These are phyloP conservation scores for Takakia lepidozioides DNA, from an alignment of 225 moss, liverwort and hornwort species.

Conservation along the genomic window DNA sequence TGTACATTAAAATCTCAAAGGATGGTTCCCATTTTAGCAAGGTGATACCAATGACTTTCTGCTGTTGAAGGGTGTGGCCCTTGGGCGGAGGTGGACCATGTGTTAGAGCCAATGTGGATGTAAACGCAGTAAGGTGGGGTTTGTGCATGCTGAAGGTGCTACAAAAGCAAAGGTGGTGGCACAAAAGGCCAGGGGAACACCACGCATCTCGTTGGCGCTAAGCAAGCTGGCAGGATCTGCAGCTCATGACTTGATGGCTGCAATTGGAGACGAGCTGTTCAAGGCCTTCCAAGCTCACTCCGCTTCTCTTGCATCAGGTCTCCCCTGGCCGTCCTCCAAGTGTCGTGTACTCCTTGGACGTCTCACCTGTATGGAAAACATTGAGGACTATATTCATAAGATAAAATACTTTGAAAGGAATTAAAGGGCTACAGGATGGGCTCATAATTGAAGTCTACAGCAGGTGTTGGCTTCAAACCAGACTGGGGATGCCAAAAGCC, in stretches of 20 bases:
- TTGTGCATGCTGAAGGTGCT: slow-evolving; percentile 21
- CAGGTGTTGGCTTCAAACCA: too few relatives aligned
- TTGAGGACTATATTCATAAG: not conserved
- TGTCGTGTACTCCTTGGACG: not conserved
- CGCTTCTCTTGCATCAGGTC: slow-evolving; percentile 54
- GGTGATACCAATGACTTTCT: too few relatives aligned
- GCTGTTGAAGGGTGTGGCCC: too few relatives aligned
- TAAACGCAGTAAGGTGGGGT: not conserved
- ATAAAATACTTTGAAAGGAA: too few relatives aligned
- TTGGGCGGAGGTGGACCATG: not conserved
- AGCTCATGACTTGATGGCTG: slow-evolving; percentile 60
- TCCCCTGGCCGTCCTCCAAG: not conserved
- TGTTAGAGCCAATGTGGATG: not conserved
- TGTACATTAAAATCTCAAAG: not conserved
- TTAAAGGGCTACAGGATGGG: too few relatives aligned
- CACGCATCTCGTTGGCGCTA: slow-evolving; percentile 47
- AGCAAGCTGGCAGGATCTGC: slow-evolving; percentile 40
- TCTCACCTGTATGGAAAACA: not conserved
- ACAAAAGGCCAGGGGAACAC: slow-evolving; percentile 54
- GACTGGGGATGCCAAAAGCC: not conserved
- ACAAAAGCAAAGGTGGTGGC: slow-evolving; percentile 38
- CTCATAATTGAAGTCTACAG: too few relatives aligned
- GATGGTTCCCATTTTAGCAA: not conserved
- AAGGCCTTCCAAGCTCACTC: slow-evolving; percentile 36
- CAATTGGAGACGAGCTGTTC: slow-evolving; percentile 58